A percentile compares a stretch with the other conserved stretches of the same genome.
These are phyloP conservation scores for Dimocarpus longan DNA, from an alignment of 345 rosid genomes.

Conservation along the genomic window DNA sequence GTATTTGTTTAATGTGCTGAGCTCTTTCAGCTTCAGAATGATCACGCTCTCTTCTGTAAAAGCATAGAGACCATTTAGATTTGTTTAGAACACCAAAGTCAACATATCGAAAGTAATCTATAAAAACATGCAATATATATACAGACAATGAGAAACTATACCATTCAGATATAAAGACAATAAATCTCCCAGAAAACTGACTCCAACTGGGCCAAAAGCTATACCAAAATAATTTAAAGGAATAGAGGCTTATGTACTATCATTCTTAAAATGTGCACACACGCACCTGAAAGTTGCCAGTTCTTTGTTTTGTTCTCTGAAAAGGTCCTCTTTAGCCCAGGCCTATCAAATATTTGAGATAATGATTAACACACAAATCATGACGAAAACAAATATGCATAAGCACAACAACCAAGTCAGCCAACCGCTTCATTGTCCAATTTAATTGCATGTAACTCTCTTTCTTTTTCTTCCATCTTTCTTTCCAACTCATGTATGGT, in stretches of 20 bases:
- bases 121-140: not conserved
- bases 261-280: not conserved
- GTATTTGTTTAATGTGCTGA: conserved; percentile 76
- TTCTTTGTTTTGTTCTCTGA: conserved; percentile 90
- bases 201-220: not conserved
- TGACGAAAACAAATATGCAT: not conserved
- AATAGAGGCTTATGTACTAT: not conserved
- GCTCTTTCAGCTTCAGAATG: conserved; percentile 94
- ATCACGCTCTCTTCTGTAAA: conserved; percentile 94
- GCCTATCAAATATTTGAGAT: conserved; percentile 45
- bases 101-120: not conserved
- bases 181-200: not conserved
- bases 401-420: conserved; percentile 17
- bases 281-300: conserved; percentile 75
- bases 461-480: conserved; percentile 81
- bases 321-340: conserved; percentile 96
- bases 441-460: conserved; percentile 83
- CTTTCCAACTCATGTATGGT: conserved; percentile 68
- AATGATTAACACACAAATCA: conserved; percentile 17
- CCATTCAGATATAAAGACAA: not conserved
- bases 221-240: not conserved
- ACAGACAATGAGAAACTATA: not conserved
- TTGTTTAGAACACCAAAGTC: conserved; percentile 15
- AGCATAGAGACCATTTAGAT: conserved; percentile 16
- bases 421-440: conserved; percentile 87